Conservation (phyloP, 176 grass and related monocot species). For the Bromus sterilis region DNA sequence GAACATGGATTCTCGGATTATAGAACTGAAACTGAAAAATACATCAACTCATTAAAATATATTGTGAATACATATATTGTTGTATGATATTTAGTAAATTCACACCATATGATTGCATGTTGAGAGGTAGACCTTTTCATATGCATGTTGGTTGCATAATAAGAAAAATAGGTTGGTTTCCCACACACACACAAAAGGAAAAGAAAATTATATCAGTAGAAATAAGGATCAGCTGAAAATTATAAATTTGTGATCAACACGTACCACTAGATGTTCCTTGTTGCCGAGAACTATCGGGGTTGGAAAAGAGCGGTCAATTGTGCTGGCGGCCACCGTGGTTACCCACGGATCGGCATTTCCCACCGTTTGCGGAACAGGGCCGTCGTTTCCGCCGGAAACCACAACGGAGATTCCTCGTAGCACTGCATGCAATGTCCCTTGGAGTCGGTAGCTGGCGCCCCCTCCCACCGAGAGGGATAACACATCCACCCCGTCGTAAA, state of each 20-base stretch:
- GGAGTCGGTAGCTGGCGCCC: fast-evolving
- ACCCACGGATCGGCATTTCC: constrained; percentile 33
- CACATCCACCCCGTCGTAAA: constrained; percentile 56
- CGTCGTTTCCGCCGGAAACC: constrained; percentile 8
- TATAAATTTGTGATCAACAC: neutral
- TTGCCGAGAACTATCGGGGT: constrained; percentile 34
- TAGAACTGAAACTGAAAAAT: too few species aligned
- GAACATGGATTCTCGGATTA: too few species aligned
- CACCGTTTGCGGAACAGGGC: constrained; percentile 17
- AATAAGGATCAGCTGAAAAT: too few species aligned
- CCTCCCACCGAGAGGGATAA: constrained; percentile 38
- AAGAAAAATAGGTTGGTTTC: too few species aligned
- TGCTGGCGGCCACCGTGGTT: constrained; percentile 37
- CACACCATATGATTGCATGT: too few species aligned
- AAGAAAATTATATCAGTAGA: too few species aligned
- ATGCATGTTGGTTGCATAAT: too few species aligned
- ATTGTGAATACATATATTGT: too few species aligned
- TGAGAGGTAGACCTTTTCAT: too few species aligned
- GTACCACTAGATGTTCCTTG: constrained; percentile 36
- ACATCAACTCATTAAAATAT: too few species aligned
- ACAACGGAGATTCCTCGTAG: constrained; percentile 37
- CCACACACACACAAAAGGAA: too few species aligned
- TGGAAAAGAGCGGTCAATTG: constrained; percentile 44
- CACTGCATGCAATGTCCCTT: constrained; percentile 47
- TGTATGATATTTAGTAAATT: too few species aligned